Evolutionary conservation across 371 early-diverging fungal genomes (phyloP).

Genomic region (Apophysomyces elegans): DNA sequence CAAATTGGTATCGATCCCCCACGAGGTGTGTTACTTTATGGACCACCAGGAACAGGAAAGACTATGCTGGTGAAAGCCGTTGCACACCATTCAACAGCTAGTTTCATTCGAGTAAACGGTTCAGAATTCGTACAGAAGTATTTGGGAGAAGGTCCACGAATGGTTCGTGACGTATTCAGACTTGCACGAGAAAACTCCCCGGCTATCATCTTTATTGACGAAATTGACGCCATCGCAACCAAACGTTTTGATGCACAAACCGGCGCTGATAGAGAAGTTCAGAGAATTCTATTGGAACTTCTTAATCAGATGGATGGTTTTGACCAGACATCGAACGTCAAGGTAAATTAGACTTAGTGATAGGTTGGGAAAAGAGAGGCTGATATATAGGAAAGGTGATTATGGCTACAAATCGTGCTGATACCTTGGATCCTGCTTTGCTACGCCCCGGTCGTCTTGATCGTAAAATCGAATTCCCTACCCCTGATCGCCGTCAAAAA

Average conservation of each 20-base stretch:
- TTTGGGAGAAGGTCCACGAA: constrained; percentile 99
- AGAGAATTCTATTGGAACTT: constrained; percentile 98
- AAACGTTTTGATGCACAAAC: constrained; percentile 99
- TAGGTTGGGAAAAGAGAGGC: not conserved
- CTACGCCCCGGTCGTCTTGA: constrained; percentile 99
- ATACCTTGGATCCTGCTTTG: constrained; percentile 99
- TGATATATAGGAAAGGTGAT: constrained; percentile 75
- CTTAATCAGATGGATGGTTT: constrained; percentile 99
- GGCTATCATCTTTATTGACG: constrained; percentile 99
- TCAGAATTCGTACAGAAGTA: constrained; percentile 99
- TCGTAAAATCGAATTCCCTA: constrained; percentile 99
- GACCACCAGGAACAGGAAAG: constrained; percentile 98
- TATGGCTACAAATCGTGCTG: constrained; percentile 99
- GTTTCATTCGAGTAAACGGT: constrained; percentile 99
- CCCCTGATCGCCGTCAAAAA: constrained; percentile 99
- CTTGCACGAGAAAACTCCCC: constrained; percentile 99
- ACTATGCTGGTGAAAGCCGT: constrained; percentile 99
- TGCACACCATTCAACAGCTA: constrained; percentile 99
- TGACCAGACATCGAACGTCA: constrained; percentile 98
- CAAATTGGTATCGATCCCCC: constrained; percentile 99
- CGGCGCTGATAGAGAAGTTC: constrained; percentile 99
- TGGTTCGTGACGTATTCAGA: constrained; percentile 99
- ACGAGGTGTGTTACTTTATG: constrained; percentile 97
- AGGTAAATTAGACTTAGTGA: constrained; percentile 51
- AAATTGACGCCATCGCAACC: constrained; percentile 99